Base-by-base conservation (phyloP, 805 yeast species). In the Myxozyma vanderwaltii region DNA sequence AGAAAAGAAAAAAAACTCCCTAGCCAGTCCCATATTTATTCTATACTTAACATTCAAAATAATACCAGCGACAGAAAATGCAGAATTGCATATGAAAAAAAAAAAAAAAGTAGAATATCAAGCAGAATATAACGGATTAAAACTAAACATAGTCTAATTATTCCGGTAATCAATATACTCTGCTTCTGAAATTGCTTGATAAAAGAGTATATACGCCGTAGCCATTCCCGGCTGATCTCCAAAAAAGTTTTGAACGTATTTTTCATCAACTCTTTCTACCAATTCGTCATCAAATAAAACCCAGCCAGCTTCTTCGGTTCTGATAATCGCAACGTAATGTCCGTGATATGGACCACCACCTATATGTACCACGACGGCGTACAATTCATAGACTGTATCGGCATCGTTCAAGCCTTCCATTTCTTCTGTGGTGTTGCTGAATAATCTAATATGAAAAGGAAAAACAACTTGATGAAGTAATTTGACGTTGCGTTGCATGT, bases 261-360 rank as follows among this genome's bases (percentile, higher is more conserved):
- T 77, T 63, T 90, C 96, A 65, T 86, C 90, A 8, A 94, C 91
- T 15, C 86, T 76, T 71, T 92, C 97, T 1, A 92, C 97, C 4
- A 94, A 85, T 72, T 94, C 98, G 72, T 94, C 99, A 71, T 94
- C 99, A 74, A 89, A 94, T 58, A 94, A 75, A 31, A 94, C 75
- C 99, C 99, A 94, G 0, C 96, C 91, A 41, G 83, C 82, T 23
- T 81, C 78, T 54, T 82, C 84, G 4, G 91, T 86, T 70, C 90
- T 90, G 60, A 94, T 86, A 4, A 94, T 76, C 0, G 96, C 81
- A 8, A 94, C 92, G 72, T 94, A 94, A 71, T 94, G 99, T 0
- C 99, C 99, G 74, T 91, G 97, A 76, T 90, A 91, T 1, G 98
- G 97, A 0, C 98, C 97, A 3, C 97, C 96, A 4, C 99, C 99